Conservation (phyloP, 164 flowering plant species). For the Berberis vulgaris region DNA sequence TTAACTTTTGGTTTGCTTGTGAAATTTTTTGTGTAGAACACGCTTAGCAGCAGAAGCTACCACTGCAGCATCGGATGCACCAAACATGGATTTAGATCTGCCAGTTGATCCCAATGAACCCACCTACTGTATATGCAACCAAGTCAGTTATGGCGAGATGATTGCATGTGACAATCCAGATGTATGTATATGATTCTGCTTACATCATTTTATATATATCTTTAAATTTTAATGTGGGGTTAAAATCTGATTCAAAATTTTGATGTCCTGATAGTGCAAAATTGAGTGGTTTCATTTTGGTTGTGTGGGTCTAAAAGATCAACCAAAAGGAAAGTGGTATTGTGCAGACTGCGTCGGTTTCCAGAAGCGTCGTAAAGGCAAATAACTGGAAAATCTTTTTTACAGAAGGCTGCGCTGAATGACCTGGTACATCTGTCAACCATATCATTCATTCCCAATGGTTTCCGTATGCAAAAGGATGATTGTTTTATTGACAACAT, state of each 20-base stretch:
- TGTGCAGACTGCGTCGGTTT: constrained; percentile 61
- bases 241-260: constrained; percentile 10
- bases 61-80: constrained; percentile 34
- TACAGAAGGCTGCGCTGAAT: background rate
- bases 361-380: constrained; percentile 38
- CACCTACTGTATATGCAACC: constrained; percentile 91
- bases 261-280: constrained; percentile 58
- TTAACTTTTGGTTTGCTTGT: too few species aligned
- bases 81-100: constrained; percentile 72
- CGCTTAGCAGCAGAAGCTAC: constrained; percentile 35
- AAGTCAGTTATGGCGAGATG: constrained; percentile 98
- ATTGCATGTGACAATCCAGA: constrained; percentile 89
- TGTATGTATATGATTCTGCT: constrained; percentile 32
- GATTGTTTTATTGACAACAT: background rate
- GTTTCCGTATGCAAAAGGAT: background rate
- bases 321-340: constrained; percentile 90
- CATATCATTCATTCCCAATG: background rate
- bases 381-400: constrained; percentile 8
- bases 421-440: background rate
- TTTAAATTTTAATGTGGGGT: background rate
- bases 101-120: constrained; percentile 99
- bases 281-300: constrained; percentile 96
- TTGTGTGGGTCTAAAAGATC: constrained; percentile 87
- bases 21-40: constrained; percentile 35
- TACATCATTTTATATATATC: background rate